Conservation (phyloP, 192 early-diverging fungal species). For the Dissophora ornata region DNA sequence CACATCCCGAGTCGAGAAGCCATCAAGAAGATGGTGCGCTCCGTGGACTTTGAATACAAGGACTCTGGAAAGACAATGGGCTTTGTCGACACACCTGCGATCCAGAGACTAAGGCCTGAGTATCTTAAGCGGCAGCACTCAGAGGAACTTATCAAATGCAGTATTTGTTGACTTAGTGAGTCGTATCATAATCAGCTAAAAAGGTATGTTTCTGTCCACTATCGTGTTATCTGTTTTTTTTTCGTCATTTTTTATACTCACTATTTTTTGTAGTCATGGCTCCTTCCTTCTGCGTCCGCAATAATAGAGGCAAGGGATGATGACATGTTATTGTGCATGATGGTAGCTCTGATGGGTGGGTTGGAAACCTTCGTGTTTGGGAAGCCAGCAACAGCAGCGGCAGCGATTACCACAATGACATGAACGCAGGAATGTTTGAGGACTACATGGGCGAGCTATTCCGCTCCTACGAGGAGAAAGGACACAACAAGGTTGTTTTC, state of each 20-base stretch:
- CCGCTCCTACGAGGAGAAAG: neutral
- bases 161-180: slow-evolving; percentile 22
- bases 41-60: slow-evolving; percentile 10
- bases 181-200: slow-evolving; percentile 14
- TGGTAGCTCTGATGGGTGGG: slow-evolving; percentile 6
- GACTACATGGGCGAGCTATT: slow-evolving; percentile 15
- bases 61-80: slow-evolving; percentile 6
- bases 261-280: slow-evolving; percentile 6
- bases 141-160: slow-evolving; percentile 15
- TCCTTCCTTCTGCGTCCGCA: neutral
- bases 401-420: slow-evolving; percentile 13
- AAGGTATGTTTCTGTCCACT: too few relatives aligned
- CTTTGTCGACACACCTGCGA: slow-evolving; percentile 13
- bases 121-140: slow-evolving; percentile 19
- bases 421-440: slow-evolving; percentile 18
- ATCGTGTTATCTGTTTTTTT: too few relatives aligned
- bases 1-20: neutral
- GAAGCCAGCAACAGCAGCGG: slow-evolving; percentile 4
- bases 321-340: slow-evolving; percentile 17
- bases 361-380: slow-evolving; percentile 8
- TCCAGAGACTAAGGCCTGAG: neutral
- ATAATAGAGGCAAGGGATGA: neutral
- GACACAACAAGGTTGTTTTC: slow-evolving; percentile 17
- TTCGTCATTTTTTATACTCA: neutral
- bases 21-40: too few relatives aligned